Percentiles rank a stretch among this genome's conserved stretches.
These are phyloP conservation scores for Euphorbia celastroides DNA, from an alignment of 441 rosid genomes.

Conservation along the genomic window DNA sequence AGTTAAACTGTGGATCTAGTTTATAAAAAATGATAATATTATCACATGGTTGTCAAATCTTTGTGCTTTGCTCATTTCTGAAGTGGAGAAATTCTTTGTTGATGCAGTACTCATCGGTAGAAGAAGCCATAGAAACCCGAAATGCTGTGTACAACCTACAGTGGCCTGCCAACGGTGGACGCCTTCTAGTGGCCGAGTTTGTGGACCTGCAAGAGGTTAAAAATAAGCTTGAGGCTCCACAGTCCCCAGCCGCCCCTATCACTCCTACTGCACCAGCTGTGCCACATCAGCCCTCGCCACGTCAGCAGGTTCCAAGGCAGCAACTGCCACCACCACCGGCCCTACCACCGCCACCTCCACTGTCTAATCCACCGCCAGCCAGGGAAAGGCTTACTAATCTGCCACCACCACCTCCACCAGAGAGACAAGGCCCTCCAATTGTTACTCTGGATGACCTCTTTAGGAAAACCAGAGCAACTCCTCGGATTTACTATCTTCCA, in stretches of 20 bases:
- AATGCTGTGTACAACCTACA: conserved; percentile 87
- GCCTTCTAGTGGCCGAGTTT: conserved; percentile 69
- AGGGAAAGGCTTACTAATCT: conserved; percentile 55
- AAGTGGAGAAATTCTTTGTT: conserved; percentile 12
- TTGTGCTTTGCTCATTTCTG: neutral
- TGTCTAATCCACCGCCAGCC: conserved; percentile 37
- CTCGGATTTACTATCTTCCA: conserved; percentile 91
- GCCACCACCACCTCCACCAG: conserved; percentile 64
- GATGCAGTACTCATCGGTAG: conserved; percentile 74
- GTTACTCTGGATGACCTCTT: conserved; percentile 92
- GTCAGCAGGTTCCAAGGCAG: conserved; percentile 45
- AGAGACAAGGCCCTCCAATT: conserved; percentile 72
- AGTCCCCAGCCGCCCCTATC: conserved; percentile 34
- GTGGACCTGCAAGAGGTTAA: conserved; percentile 84
- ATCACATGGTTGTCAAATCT: neutral
- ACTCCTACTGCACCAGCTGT: conserved; percentile 33
- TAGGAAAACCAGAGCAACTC: conserved; percentile 83
- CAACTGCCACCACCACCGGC: conserved; percentile 58
- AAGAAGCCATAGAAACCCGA: conserved; percentile 79
- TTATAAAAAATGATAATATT: neutral
- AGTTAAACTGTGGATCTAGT: neutral
- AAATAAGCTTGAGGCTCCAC: conserved; percentile 54
- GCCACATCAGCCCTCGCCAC: conserved; percentile 51
- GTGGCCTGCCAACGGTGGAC: conserved; percentile 96
- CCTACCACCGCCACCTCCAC: conserved; percentile 59